Evolutionary conservation across 768 basidiomycete species (phyloP), one percentile per base, ranked within the genome.

Genomic region (Lactarius sanguifluus): DNA sequence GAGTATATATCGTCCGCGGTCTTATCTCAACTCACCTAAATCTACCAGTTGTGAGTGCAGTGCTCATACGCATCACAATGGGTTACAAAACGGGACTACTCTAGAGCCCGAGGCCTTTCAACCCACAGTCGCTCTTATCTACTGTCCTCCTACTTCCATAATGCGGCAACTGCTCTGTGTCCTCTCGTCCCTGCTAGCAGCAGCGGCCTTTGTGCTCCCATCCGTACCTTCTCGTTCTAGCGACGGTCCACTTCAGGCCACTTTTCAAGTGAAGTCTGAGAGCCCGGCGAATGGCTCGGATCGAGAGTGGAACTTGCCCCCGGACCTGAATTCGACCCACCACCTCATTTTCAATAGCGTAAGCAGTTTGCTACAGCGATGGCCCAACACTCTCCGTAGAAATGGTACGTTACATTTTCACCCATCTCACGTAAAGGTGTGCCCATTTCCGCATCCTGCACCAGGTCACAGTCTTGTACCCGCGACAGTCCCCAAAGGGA

Each of bases 271-370:
- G 23, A n/a, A 28, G n/a, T 23, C 47, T 1, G n/a, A 5, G 20
- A 25, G 12, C 7, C 13, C 23, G 38, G 30, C 23, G 2, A 10
- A 43, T 2, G 28, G 40, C 8, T 28, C 57, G 4, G 30, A 15
- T 38, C 54, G 5, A 8, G 20, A 28, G 13, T 70, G 69, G 69
- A 61, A 74, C n/a, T 59, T 56, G 7, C 41, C 58, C 1, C 77
- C 77, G 1, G 65, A 69, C 38, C 65, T 70, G 10, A 74, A 77
- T 58, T 68, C 71, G n/a, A 78, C 79, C 4, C 66, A 71, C n/a
- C 72, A 77, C 61, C 69, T 79, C 18, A 70, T 79, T 15, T 80
- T 80, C 57, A 75, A 77, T 45, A 73, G 75, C 2, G 71, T 79
- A 13, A 70, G 71, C 52, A 73, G 76, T 5, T 67, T 79, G 5